Base-by-base conservation (phyloP, 768 basidiomycete genomes). In the Harrya chromipes region DNA sequence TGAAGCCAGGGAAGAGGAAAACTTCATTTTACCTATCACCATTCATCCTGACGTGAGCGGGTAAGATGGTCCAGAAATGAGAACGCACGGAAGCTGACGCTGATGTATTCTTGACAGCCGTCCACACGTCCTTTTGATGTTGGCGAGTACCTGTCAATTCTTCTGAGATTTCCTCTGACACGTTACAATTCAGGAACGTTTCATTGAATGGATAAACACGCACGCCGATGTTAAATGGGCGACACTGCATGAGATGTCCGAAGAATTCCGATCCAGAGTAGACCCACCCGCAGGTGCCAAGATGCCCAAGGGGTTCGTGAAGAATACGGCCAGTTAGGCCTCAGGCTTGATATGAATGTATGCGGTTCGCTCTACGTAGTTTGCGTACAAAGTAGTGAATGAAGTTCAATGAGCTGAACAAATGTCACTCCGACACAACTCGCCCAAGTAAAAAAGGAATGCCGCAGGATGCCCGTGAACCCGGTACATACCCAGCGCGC, bases 1-100 rank as follows among this genome's bases (percentile, higher is more conserved):
- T 52, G 42, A 33, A 55, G 36, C 23, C 47, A 80, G 81, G 39
- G 82, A 83, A 53, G 79, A 84, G 64, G 76, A 80, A 55, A 74
- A 79, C 62, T 83, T 85, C 49, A 75, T 83, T n/a, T 84, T 87
- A 57, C 85, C 85, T 0, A 78, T 89, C 49, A 88, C 87, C 2
- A 85, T 90, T 35, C 87, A 89, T 57, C 87, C 87, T 1, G 86
- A 89, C 56, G 84, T 86, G 20, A 82, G 82, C 60, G 85, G 85
- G 77, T 78, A 66, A 57, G 78, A 61, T 16, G 31, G 40, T 34
- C 14, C 29, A 26, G 6, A 12, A n/a, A 24, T 40, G 42, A 38
- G 13, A 56, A 24, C 10, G 5, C 33, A 33, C 12, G 14, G 26
- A 37, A 41, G 36, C 24, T 31, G 33, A 43, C 21, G 44, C 49